Base-by-base conservation (phyloP, 208 protist species). In the Trypanosoma scelopori region DNA sequence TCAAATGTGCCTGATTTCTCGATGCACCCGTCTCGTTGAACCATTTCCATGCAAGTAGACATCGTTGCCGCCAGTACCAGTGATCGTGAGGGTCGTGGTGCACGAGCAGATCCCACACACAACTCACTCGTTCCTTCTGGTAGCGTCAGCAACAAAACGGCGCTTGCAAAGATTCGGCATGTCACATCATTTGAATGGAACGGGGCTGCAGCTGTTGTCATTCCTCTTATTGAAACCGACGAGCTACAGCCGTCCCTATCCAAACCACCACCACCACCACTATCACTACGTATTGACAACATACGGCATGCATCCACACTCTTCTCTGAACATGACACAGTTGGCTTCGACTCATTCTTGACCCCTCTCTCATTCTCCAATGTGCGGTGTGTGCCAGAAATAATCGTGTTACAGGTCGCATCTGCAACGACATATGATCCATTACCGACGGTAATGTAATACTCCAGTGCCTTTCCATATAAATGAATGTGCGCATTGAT, bases 381-480 rank as follows among this genome's bases (percentile, higher is more conserved):
- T 22, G 37, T 15, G 27, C 23, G 23, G n/a, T n/a, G 52, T 13
- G 20, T 32, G 30, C 18, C 53, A 25, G n/a, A 11, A n/a, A 70
- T 61, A 51, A 72, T 57, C 20, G 46, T 55, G 51, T 71, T 83
- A 47, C 62, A 77, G 1, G 72, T 56, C 7, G 65, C 68, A 46
- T 89, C 81, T 20, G 81, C 45, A 20, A 85, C 56, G 15, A 88
- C 77, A 74, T 90, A 93, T 5, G 81, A 87, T 6, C 87, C 87
- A 63, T 90, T 88, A 22, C 79, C 87, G 7, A 76, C 71, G 11
- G 51, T 57, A 16, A 83, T 68, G 53, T 88, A 90, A 47, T 78
- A 78, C 22, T 90, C 83, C 11, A 90, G 50, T 12, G 59, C 66
- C 22, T 76, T 79, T 3, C 71, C 83, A 46, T 82, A 49, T 35